A percentile compares a stretch with the other conserved stretches of the same genome.
These are phyloP conservation scores for Taphrina flavorubra DNA, from an alignment of 1,139 yeast species.

Conservation along the genomic window DNA sequence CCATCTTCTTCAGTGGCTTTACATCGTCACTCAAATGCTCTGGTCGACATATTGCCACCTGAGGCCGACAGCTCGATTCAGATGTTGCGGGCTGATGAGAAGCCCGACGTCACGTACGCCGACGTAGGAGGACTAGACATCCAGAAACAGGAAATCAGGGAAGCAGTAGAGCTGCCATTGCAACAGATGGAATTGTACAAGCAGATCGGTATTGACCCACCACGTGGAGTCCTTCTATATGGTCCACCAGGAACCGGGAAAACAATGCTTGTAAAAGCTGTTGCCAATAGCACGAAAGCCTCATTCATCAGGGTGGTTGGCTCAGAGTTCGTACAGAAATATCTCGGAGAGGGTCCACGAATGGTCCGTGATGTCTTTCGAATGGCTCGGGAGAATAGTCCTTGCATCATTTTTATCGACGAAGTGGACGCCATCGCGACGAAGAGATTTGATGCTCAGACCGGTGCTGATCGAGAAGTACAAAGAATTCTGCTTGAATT, in stretches of 20 bases:
- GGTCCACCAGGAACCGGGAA: constrained; percentile 99
- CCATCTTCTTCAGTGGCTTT: constrained; percentile 95
- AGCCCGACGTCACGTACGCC: constrained; percentile 79
- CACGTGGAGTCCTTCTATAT: constrained; percentile 93
- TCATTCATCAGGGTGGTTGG: constrained; percentile 96
- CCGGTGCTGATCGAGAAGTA: constrained; percentile 99
- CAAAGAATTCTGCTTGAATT: constrained; percentile 96
- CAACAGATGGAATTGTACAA: constrained; percentile 94
- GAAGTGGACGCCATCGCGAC: constrained; percentile 99
- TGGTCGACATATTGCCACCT: constrained; percentile 96
- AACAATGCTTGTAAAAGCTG: constrained; percentile 98
- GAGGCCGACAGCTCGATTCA: constrained; percentile 98
- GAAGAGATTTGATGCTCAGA: constrained; percentile 98
- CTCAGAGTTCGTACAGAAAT: constrained; percentile 96
- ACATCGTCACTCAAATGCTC: constrained; percentile 97
- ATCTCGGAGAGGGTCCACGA: constrained; percentile 98
- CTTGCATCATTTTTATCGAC: constrained; percentile 94
- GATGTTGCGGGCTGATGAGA: constrained; percentile 90
- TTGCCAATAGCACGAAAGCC: constrained; percentile 95
- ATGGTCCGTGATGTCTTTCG: constrained; percentile 99
- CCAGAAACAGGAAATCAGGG: constrained; percentile 98
- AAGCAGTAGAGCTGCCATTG: constrained; percentile 96
- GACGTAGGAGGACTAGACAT: constrained; percentile 99
- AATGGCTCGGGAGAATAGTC: constrained; percentile 95
- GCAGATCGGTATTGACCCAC: constrained; percentile 98